These are phyloP conservation scores for Pleurotus platypus DNA, from an alignment of 768 basidiomycete genomes.

Conservation along the genomic window DNA sequence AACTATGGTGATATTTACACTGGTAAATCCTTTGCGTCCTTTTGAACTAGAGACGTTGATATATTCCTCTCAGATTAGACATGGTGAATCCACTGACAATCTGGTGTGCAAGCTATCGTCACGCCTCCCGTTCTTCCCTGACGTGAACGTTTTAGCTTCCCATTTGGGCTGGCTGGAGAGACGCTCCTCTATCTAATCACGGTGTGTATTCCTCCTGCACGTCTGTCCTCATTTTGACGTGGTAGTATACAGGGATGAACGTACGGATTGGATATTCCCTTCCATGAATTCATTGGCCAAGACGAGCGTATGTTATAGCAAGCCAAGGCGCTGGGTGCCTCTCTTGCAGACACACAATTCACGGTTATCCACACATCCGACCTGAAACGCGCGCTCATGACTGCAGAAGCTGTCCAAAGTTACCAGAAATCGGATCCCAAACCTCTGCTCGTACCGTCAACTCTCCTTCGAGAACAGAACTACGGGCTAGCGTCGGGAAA, in stretches of 20 bases:
- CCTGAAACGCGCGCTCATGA: conserved; percentile 59
- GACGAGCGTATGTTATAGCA: conserved; percentile 36
- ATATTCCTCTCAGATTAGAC: conserved; percentile 48
- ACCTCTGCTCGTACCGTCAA: conserved; percentile 43
- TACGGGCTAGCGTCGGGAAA: conserved; percentile 73
- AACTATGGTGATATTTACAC: conserved; percentile 34
- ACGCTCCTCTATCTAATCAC: conserved; percentile 72
- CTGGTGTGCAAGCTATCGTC: conserved; percentile 37
- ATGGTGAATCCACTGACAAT: conserved; percentile 79
- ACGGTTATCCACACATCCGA: conserved; percentile 63
- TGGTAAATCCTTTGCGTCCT: conserved; percentile 25
- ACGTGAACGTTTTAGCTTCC: conserved; percentile 16
- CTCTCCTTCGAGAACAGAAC: conserved; percentile 61
- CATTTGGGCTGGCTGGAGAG: conserved; percentile 75
- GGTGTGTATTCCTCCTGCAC: conserved; percentile 36
- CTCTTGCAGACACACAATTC: conserved; percentile 45
- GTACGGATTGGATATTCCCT: conserved; percentile 25
- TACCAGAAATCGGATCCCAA: conserved; percentile 22
- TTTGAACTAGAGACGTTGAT: too few relatives aligned
- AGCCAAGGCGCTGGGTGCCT: conserved; percentile 58
- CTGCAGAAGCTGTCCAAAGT: conserved; percentile 48
- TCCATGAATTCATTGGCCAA: not conserved
- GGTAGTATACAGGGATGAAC: conserved; percentile 42
- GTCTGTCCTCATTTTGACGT: not conserved
- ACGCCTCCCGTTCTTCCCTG: not conserved